A percentile compares a stretch with the other conserved stretches of the same genome.
phyloP scores from a whole-genome alignment of 2,329 filamentous ascomycete species.

The Ceratocystis papillata region DNA sequence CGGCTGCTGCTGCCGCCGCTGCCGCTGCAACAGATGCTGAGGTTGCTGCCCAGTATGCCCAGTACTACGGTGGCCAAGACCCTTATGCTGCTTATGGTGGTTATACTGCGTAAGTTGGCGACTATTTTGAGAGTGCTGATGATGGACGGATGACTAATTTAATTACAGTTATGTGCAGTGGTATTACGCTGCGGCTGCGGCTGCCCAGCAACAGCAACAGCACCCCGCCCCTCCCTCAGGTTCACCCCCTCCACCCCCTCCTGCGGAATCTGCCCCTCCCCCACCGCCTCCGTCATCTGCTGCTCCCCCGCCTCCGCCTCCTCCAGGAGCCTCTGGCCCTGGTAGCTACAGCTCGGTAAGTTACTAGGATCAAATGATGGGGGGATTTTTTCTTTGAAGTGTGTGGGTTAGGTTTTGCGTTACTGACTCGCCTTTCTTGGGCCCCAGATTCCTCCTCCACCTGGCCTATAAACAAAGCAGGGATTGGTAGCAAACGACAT shows the following conservation, averaged over 20 bases:
- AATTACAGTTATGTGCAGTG: constrained; percentile 50
- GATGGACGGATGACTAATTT: constrained; percentile 24
- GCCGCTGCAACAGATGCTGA: constrained; percentile 35
- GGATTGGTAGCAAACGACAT: background rate
- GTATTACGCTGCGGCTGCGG: constrained; percentile 45
- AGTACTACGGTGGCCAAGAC: constrained; percentile 66
- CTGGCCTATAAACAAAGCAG: constrained; percentile 19
- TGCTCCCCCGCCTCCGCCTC: constrained; percentile 43
- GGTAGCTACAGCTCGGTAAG: constrained; percentile 55
- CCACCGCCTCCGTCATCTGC: constrained; percentile 32
- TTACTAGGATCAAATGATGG: constrained; percentile 23
- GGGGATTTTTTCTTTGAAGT: background rate
- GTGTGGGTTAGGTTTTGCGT: background rate
- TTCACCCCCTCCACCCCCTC: constrained; percentile 53
- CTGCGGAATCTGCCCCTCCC: constrained; percentile 45
- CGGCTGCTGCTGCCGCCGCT: constrained; percentile 15
- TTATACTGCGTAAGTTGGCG: constrained; percentile 55
- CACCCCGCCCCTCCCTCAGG: constrained; percentile 38
- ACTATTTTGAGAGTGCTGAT: background rate
- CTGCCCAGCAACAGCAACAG: constrained; percentile 41
- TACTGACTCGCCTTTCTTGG: constrained; percentile 6
- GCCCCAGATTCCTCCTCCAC: constrained; percentile 16
- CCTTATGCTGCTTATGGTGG: constrained; percentile 88
- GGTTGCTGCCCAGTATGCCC: constrained; percentile 71
- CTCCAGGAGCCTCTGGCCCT: constrained; percentile 39